Conservation (phyloP, 1,284 basidiomycete species). For the Ceratobasidium sp. region DNA sequence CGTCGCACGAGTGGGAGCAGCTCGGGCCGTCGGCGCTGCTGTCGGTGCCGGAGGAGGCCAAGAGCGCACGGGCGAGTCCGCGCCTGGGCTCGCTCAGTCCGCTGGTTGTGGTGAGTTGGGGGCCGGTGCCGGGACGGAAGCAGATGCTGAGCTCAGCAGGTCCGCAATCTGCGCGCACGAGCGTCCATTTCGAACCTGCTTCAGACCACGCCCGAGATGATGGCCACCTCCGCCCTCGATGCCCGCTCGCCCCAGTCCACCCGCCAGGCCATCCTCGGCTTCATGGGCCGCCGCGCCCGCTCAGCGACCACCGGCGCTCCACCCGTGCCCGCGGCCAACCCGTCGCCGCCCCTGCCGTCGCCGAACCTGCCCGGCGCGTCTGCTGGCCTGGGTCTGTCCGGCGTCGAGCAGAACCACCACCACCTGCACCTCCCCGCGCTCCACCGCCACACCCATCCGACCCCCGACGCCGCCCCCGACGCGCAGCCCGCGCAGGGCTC, state of each 20-base stretch:
- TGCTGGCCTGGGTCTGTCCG: slow-evolving; percentile 6
- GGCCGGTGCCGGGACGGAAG: slow-evolving; percentile 35
- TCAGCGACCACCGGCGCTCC: slow-evolving; percentile 42
- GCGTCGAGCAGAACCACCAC: slow-evolving; percentile 21
- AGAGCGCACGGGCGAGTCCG: slow-evolving; percentile 11
- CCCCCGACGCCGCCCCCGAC: not conserved
- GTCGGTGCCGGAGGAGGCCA: not conserved
- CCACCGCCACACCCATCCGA: slow-evolving; percentile 23
- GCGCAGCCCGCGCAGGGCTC: not conserved
- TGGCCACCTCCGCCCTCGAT: slow-evolving; percentile 20
- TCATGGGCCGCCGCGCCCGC: slow-evolving; percentile 45
- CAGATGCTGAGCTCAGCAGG: slow-evolving; percentile 30
- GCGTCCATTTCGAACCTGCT: slow-evolving; percentile 39
- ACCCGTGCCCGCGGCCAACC: not conserved
- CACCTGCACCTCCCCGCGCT: slow-evolving; percentile 36
- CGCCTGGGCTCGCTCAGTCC: slow-evolving; percentile 24
- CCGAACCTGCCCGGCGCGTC: not conserved
- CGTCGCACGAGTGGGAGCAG: slow-evolving; percentile 35
- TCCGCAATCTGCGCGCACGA: slow-evolving; percentile 32
- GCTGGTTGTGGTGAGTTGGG: slow-evolving; percentile 37
- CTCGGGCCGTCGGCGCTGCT: not conserved
- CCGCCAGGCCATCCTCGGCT: slow-evolving; percentile 45
- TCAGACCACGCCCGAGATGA: slow-evolving; percentile 29
- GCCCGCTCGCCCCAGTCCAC: slow-evolving; percentile 21
- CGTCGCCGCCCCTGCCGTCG: slow-evolving; percentile 18